Evolutionary conservation across 179 eudicot species (phyloP), one percentile per base, ranked within the genome.

Genomic region (Corrigiola litoralis): DNA sequence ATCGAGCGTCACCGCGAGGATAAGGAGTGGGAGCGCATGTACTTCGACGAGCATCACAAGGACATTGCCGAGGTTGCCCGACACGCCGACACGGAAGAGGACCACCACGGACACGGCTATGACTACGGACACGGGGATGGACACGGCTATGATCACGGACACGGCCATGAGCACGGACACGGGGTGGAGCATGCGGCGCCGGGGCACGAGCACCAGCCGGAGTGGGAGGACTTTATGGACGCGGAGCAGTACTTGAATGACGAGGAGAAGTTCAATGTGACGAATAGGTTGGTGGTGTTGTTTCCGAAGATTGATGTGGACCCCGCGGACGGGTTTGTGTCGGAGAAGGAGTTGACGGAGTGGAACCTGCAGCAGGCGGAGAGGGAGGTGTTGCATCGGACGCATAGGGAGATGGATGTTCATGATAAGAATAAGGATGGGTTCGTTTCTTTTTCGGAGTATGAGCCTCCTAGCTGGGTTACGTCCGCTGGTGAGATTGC

Each of bases 341-440:
- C 75, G 8, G 85, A 79, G 69, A 31, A 54, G 45, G 99, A 94
- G 84, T 50, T 94, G 31, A 80, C 83, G 17, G 73, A 80, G 37
- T 90, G 97, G 97, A 82, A 77, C 63, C 24, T 79, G 61, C 68
- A 64, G 72, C 88, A 83, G 75, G 65, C 90, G 1, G 42, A 65
- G 78, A 82, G 34, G 49, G 96, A 86, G 65, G 89, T 86, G 5
- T 10, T 85, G 77, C 96, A 94, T 47, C 72, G 96, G 67, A 79
- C 86, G 16, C 68, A 77, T 44, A 80, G 97, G 70, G 99, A 94
- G 50, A 72, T 90, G 91, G 96, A 86, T 58, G 52, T 88, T 31
- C 99, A 94, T 72, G 99, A 94, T 60, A 90, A 83, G 83, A 85
- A 94, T 57, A 78, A 67, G 16, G 99, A 94, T 68, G 97, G 97